Percentiles rank a stretch among this genome's conserved stretches.
Evolutionary conservation across 805 yeast genomes (phyloP).

Genomic region (Candida railenensis): DNA sequence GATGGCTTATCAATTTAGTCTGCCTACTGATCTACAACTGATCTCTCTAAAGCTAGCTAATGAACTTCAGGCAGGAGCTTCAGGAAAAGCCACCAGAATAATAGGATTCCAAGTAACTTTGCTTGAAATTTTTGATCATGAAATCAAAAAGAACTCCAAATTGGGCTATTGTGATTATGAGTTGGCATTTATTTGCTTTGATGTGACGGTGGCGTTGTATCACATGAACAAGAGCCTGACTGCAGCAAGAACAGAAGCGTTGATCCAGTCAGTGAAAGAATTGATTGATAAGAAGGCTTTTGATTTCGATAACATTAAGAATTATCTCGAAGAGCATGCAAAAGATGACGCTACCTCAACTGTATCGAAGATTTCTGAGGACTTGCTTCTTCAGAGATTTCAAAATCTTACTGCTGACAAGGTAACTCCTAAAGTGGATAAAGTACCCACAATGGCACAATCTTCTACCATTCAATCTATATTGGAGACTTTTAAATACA

Average conservation of each 20-base stretch:
- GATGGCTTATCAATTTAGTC: neutral
- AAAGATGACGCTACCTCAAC: neutral
- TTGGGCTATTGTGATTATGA: conserved; percentile 39
- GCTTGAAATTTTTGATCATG: conserved; percentile 34
- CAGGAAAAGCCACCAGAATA: conserved; percentile 15
- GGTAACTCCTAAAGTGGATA: neutral
- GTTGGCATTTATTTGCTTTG: conserved; percentile 29
- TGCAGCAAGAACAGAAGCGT: neutral
- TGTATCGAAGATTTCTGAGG: neutral
- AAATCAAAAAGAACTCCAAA: conserved; percentile 23
- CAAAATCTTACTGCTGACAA: neutral
- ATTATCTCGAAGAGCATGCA: conserved; percentile 1
- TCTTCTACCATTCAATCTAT: neutral
- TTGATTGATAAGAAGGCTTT: conserved; percentile 2
- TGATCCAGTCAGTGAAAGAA: neutral
- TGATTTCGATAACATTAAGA: conserved; percentile 19
- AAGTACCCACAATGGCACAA: neutral
- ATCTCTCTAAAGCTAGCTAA: neutral
- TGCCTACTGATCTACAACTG: neutral
- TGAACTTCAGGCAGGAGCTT: neutral
- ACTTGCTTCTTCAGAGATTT: neutral
- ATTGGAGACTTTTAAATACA: conserved; percentile 10
- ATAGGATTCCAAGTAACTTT: conserved; percentile 28
- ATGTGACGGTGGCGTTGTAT: conserved; percentile 13
- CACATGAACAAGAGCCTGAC: conserved; percentile 4